Percentiles rank a stretch among this genome's conserved stretches.
Conservation (phyloP, 2,329 filamentous ascomycete genomes). For the Aspergillus calidoustus region DNA sequence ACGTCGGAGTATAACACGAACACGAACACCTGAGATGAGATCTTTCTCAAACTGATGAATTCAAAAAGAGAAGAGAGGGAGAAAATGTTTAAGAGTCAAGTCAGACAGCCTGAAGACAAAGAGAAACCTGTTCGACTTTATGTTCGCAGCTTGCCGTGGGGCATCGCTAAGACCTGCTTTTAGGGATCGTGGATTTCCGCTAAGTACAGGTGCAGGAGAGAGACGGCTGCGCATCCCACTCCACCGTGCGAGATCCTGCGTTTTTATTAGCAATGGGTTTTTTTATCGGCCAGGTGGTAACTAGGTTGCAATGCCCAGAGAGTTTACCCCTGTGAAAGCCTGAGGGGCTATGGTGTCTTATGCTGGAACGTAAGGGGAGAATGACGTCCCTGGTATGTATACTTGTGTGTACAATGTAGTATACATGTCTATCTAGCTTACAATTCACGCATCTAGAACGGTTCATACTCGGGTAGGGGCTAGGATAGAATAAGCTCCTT, state of each 20-base stretch:
- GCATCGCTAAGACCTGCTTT: conserved; percentile 51
- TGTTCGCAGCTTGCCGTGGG: conserved; percentile 18
- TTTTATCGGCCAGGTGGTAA: neutral
- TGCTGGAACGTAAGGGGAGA: neutral
- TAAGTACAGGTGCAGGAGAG: conserved; percentile 56
- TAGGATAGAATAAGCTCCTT: conserved; percentile 50
- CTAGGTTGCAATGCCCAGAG: neutral
- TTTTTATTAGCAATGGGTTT: conserved; percentile 31
- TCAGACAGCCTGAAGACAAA: neutral
- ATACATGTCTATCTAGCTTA: neutral
- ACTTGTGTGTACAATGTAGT: neutral
- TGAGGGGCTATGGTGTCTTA: neutral
- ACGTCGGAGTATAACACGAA: conserved; percentile 3
- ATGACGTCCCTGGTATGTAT: conserved; percentile 12
- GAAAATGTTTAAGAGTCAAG: neutral
- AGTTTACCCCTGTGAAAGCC: neutral
- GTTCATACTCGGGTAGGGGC: neutral
- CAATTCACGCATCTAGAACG: too few species aligned
- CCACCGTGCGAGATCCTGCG: conserved; percentile 30
- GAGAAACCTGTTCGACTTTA: conserved; percentile 23
- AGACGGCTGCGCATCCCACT: conserved; percentile 32
- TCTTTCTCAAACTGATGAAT: neutral
- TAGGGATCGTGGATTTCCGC: conserved; percentile 51
- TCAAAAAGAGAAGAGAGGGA: neutral
- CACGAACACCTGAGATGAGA: neutral